Base-by-base conservation (phyloP, 2,329 filamentous ascomycete species). In the Stachybotrys chlorohalonatus region DNA sequence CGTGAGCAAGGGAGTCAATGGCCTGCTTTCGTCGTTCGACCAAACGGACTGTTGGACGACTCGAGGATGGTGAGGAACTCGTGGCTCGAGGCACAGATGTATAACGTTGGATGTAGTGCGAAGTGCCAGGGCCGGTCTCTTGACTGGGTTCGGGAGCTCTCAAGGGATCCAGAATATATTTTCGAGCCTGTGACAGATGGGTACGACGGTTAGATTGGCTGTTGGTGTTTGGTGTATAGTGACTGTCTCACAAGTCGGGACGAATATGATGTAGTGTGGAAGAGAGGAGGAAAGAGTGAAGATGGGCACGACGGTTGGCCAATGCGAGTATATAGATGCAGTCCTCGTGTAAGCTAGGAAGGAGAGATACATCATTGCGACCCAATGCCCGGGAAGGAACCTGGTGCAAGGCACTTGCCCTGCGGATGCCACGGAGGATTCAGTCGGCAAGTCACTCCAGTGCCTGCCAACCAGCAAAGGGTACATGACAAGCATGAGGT, bases 141-240 rank as follows among this genome's bases (percentile, higher is more conserved):
- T 86, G 80, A 57, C 76, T 82, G 13, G 86, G 86, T 58, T 88
- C 83, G 9, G 84, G 84, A 24, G 78, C 85, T 62, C 76, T 83
- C 58, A 90, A 73, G 59, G 87, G 87, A 62, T 87, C 84, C 59
- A 90, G 80, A 49, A 90, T 74, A 64, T 86, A 84, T 63, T 82
- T 79, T 53, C 78, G 74, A 48, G 85, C 84, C 86, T 89, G 64
- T 52, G 30, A 50, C 15, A 8, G 48, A 32, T 30, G 15, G n/a
- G 48, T 5, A 32, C 36, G 36, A 42, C 13, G 36, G 36, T 42
- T 13, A 9, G 36, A 13, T 3, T 9, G 36, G 3, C 3, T 42
- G 9, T 5, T 42, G 36, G 13, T 9, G 5, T 9, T 42, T 42
- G 8, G 36, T 9, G 13, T 9, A 42, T 42, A 5, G 36, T 42